Evolutionary conservation across 2,329 filamentous ascomycete genomes (phyloP).

Genomic region (Alternaria novae-zelandiae): DNA sequence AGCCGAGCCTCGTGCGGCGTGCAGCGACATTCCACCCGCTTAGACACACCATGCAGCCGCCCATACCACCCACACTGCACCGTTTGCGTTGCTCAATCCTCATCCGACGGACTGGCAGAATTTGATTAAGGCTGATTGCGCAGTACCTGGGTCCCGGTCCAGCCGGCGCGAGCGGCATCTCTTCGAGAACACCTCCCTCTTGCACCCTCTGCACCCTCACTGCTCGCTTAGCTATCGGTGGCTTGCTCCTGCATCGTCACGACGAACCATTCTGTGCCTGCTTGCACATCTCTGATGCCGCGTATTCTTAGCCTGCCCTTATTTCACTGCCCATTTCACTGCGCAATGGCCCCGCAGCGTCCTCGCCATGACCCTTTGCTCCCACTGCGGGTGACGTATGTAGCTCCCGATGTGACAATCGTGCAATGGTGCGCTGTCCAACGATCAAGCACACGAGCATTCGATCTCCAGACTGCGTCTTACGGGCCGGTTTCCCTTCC

Average conservation of each 20-base stretch:
- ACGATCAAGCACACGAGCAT: background rate
- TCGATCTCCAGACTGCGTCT: background rate
- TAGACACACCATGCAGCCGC: slow-evolving; percentile 18
- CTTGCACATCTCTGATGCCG: background rate
- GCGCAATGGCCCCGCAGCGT: no score
- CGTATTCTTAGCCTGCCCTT: background rate
- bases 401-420: background rate
- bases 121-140: slow-evolving; percentile 27
- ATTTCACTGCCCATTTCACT: background rate
- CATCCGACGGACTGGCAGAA: slow-evolving; percentile 12
- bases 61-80: slow-evolving; percentile 10
- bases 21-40: slow-evolving; percentile 13
- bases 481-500: slow-evolving; percentile 1
- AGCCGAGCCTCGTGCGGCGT: slow-evolving; percentile 18
- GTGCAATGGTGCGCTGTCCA: background rate
- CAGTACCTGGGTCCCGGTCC: slow-evolving; percentile 20
- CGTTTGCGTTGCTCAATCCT: slow-evolving; percentile 14
- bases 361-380: no score
- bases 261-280: slow-evolving; percentile 2
- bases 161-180: slow-evolving; percentile 15
- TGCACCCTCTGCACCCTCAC: background rate
- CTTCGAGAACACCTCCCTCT: slow-evolving; percentile 15
- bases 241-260: slow-evolving; percentile 4
- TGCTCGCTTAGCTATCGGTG: background rate
- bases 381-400: background rate